Percentiles rank a stretch among this genome's conserved stretches.
These are phyloP conservation scores for Hericium erinaceus DNA, from an alignment of 768 basidiomycete genomes.

Conservation along the genomic window DNA sequence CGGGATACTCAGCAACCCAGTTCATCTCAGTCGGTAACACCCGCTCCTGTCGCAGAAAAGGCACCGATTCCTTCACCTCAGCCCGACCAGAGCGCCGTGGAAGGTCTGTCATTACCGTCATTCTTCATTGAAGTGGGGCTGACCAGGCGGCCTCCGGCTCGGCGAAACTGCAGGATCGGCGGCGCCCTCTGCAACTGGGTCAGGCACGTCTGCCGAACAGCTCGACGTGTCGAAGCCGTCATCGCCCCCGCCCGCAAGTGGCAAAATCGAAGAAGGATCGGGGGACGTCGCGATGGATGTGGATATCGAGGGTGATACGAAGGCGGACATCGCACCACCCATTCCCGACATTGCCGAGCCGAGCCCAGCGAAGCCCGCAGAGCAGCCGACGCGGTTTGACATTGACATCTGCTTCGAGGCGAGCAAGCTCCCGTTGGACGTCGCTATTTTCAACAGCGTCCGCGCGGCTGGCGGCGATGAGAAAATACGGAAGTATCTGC, in stretches of 20 bases:
- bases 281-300: constrained; percentile 4
- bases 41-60: constrained; percentile 6
- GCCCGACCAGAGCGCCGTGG: not conserved
- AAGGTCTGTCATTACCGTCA: not conserved
- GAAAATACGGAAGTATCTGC: constrained; percentile 81
- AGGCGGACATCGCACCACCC: constrained; percentile 11
- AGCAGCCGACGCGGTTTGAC: constrained; percentile 34
- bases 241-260: not conserved
- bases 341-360: constrained; percentile 3
- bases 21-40: constrained; percentile 17
- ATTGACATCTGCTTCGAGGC: constrained; percentile 82
- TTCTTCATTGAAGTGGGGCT: not conserved
- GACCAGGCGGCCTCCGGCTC: constrained; percentile 6
- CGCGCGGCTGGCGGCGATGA: constrained; percentile 85
- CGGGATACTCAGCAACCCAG: constrained; percentile 5
- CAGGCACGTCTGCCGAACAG: constrained; percentile 7
- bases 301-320: constrained; percentile 4
- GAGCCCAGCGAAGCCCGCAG: constrained; percentile 7
- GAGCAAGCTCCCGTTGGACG: constrained; percentile 83
- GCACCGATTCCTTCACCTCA: not conserved
- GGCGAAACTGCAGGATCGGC: not conserved
- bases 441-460: constrained; percentile 87
- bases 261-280: not conserved
- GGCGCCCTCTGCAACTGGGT: not conserved
- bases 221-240: constrained; percentile 1